Conservation (phyloP, 495 filamentous ascomycete genomes). For the Cercophora sp. region DNA sequence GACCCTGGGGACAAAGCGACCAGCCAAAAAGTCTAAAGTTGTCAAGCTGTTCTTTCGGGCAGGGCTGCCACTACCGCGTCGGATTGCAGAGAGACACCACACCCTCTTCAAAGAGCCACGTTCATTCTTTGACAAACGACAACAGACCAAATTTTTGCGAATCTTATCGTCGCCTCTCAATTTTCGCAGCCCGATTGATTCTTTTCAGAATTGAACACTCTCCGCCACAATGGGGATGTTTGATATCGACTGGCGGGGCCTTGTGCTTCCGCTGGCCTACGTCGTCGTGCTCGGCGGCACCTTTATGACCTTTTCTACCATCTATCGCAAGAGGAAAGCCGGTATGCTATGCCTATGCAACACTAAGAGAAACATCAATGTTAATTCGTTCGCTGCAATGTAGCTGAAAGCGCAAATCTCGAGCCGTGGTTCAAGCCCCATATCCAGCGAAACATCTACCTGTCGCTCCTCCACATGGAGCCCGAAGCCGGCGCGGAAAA, state of each 20-base stretch:
- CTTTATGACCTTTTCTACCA: conserved; percentile 81
- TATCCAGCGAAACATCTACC: conserved; percentile 88
- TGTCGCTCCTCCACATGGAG: conserved; percentile 83
- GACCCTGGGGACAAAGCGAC: conserved; percentile 13
- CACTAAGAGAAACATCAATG: too few relatives aligned
- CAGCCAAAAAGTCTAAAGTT: conserved; percentile 24
- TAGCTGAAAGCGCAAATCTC: conserved; percentile 65
- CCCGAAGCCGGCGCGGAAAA: conserved; percentile 66
- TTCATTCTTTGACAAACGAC: not conserved
- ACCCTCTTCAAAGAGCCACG: conserved; percentile 2
- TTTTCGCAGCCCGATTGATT: not conserved
- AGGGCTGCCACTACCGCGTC: conserved; percentile 4
- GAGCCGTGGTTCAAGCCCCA: conserved; percentile 92
- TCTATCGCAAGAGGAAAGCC: conserved; percentile 92
- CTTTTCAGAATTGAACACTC: too few relatives aligned
- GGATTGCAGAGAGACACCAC: too few relatives aligned
- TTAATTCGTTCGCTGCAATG: not conserved
- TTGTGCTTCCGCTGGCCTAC: conserved; percentile 81
- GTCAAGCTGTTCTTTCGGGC: conserved; percentile 37
- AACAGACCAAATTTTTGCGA: not conserved
- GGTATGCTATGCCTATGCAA: too few relatives aligned
- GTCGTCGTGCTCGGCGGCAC: conserved; percentile 81
- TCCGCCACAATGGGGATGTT: too few relatives aligned
- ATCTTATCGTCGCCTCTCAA: not conserved
- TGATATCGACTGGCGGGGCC: conserved; percentile 71